Evolutionary conservation across 441 rosid species (phyloP), one percentile per base, ranked within the genome.

Genomic region (Rhodomyrtus psidioides): DNA sequence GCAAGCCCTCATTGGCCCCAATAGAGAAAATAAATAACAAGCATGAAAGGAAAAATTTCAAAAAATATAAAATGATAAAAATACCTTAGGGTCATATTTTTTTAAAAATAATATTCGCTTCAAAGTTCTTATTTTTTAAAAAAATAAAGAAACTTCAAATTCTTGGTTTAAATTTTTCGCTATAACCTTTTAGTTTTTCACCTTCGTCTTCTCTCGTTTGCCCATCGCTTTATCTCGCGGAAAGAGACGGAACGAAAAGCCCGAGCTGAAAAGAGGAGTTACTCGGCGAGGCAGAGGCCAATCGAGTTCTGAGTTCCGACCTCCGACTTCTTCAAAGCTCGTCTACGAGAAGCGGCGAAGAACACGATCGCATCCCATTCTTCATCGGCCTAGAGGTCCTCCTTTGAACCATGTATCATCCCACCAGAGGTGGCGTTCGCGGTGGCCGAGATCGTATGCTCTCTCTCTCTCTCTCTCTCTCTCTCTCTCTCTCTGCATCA

Each of bases 401-500:
- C 49, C 49, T 6, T 34, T 26, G 56, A 82, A 26, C 60, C 49
- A 97, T 97, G 99, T 97, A 96, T 92, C 98, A 97, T 93, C 99
- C 99, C 16, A 92, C 96, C 53, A 94, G 99, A 86, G 99, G 99
- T 44, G 99, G 99, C 86, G 99, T 97, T 89, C 99, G 99, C 49
- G 99, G 99, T 84, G 99, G 99, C 89, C 94, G 99, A 86, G 99
- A 97, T 90, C 99, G 98, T 97, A 93, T 91, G 91, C 17, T 30
- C 70, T 83, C 39, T 57, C 54, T 44, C 85, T 39, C 23, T 75
- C 84, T 86, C 85, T 86, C 79, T 88, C 34, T 76, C 84, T 60
- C 75, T 57, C 8, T 15, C 16, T 39, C 24, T 65, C 23, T 79
- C 16, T 55, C 19, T 65, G 46, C 60, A 17, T 56, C n/a, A 12